Base-by-base conservation (phyloP, 2,329 filamentous ascomycete species). In the Colletotrichum coccodes region DNA sequence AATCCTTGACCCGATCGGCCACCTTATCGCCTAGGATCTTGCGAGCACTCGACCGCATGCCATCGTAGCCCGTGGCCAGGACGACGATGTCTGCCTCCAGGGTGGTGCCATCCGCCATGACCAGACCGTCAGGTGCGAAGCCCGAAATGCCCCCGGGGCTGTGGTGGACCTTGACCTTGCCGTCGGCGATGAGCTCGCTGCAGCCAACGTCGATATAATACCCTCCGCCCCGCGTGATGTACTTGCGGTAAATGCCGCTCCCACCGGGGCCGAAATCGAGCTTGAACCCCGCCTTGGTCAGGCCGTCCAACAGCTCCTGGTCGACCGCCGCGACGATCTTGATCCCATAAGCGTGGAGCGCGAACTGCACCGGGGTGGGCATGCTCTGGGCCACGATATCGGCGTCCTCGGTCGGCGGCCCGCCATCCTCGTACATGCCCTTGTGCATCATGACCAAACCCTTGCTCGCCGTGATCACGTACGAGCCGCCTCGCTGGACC, bases 121-220 rank as follows among this genome's bases (percentile, higher is more conserved):
- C 75, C 0, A 86, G 70, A 1, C 82, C 84, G 0, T 79, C 73
- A 0, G 83, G 79, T 0, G 85, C 80, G 3, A 92, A 84, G 26
- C 82, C 78, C 2, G 78, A 74, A 16, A 92, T 86, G 4, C 64
- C 64, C 12, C 88, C 86, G 5, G 86, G 84, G 1, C 86, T 88
- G 47, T 88, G 86, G 73, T 88, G 88, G 30, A 92, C 80, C 72
- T 88, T 88, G 75, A 93, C 88, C 74, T 88, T 89, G 0, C 90
- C 89, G 14, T 91, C 87, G 2, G 82, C 82, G 66, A 93, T 91
- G 28, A 92, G 82, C 73, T 87, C 78, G 0, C 86, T 87, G 0
- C 86, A 87, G 0, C 91, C 91, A 1, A 92, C 89, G 69, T 93
- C 89, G 70, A 92, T 90, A 77, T 92, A 92, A 75, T 92, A 92